These are phyloP conservation scores for Neurospora terricola DNA, from an alignment of 495 filamentous ascomycete genomes.

Conservation along the genomic window DNA sequence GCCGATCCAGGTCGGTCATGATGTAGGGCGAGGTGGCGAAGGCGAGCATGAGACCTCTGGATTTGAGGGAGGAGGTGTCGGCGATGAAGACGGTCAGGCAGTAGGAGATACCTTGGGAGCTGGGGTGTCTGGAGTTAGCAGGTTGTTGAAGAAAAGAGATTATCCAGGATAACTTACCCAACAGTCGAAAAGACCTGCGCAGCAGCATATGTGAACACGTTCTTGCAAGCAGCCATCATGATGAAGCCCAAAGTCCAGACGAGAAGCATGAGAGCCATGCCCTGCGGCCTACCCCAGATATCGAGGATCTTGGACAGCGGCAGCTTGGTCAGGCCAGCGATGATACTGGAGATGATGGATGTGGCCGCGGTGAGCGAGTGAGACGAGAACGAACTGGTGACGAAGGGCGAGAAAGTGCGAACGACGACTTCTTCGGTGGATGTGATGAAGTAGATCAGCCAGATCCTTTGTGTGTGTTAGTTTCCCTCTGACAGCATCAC, in stretches of 20 bases:
- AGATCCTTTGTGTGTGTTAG: constrained; percentile 27
- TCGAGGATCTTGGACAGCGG: constrained; percentile 57
- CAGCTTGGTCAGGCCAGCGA: constrained; percentile 51
- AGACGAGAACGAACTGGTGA: constrained; percentile 34
- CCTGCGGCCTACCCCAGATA: constrained; percentile 48
- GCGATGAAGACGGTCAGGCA: constrained; percentile 51
- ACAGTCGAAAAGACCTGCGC: constrained; percentile 40
- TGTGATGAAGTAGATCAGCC: constrained; percentile 41
- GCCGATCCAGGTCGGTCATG: constrained; percentile 44
- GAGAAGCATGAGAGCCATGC: constrained; percentile 21
- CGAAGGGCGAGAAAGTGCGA: constrained; percentile 31
- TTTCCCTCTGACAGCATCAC: background rate
- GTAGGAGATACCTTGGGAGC: constrained; percentile 44
- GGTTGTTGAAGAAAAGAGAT: background rate
- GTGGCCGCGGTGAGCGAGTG: constrained; percentile 39
- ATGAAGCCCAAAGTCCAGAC: constrained; percentile 29
- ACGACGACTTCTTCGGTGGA: constrained; percentile 34
- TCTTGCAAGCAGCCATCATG: constrained; percentile 37
- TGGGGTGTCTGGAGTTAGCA: constrained; percentile 10
- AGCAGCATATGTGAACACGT: constrained; percentile 39
- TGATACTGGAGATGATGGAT: constrained; percentile 40
- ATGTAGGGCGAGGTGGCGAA: constrained; percentile 55
- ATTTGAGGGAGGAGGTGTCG: constrained; percentile 51
- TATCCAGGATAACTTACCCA: constrained; percentile 15
- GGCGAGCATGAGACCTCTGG: constrained; percentile 52